Base-by-base conservation (phyloP, 2,329 filamentous ascomycete genomes). In the Parastagonospora nodorum region DNA sequence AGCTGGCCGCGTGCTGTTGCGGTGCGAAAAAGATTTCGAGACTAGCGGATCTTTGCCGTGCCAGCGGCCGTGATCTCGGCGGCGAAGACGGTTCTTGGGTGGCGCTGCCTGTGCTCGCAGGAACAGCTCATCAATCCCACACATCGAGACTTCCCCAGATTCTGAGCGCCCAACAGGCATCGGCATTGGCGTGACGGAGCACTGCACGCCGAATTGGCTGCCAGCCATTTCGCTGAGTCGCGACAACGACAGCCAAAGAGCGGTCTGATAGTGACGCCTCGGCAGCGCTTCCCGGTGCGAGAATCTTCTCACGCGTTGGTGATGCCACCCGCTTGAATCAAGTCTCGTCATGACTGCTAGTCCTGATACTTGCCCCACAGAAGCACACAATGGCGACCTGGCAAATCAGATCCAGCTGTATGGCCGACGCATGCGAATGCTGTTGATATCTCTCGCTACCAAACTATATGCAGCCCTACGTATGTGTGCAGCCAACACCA, bases 1-100 rank as follows among this genome's bases (percentile, higher is more conserved):
- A 35, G 16, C 27, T 24, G 19, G 19, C 19, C 19, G 19, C 19
- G 19, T 24, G 19, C 19, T 50, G 55, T 44, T 51, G 50, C 55
- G 48, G 55, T 45, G 58, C 61, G 61, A 62, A 60, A 61, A 63
- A 64, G 65, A 62, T 69, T 67, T 61, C 59, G 60, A 53, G 45
- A 41, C 58, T 54, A 53, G 49, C 42, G 42, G 29, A 52, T 54
- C 52, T 35, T 43, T 60, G 52, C 45, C 51, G 52, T 50, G 35
- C 41, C 45, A 36, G 16, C 39, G 46, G 48, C 47, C 60, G 45
- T 59, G 64, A 64, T 66, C 60, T 57, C 63, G 59, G 55, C 55
- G 41, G 52, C 54, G 53, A 57, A 57, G 53, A 57, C 53, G 46
- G 37, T 33, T 46, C 29, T 32, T 48, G 52, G 47, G 65, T 66